Evolutionary conservation across 352 stramenopile genomes (phyloP).

Genomic region (Phytopythium kandeliae): DNA sequence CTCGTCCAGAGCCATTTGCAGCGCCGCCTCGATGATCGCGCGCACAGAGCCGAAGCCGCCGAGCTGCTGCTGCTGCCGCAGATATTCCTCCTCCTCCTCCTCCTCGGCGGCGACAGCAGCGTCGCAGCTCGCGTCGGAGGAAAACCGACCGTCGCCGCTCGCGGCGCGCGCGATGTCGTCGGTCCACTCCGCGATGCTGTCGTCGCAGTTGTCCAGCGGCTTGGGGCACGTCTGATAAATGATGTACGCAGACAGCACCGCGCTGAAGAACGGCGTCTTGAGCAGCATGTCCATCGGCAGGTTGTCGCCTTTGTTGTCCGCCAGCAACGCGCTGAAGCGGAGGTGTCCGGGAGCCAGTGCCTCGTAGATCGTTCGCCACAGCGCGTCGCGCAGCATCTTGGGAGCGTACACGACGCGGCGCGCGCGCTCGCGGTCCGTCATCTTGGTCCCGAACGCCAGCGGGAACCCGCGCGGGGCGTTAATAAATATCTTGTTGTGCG

Average conservation of each 20-base stretch:
- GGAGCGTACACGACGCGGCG: constrained; percentile 51
- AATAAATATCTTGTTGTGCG: constrained; percentile 83
- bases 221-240: constrained; percentile 31
- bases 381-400: constrained; percentile 70
- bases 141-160: constrained; percentile 3
- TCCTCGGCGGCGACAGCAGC: not conserved
- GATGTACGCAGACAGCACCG: constrained; percentile 60
- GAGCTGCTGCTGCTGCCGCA: constrained; percentile 14
- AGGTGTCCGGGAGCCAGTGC: constrained; percentile 45
- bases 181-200: constrained; percentile 11
- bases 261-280: constrained; percentile 51
- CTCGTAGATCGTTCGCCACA: constrained; percentile 69
- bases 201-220: constrained; percentile 12
- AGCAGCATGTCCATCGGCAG: constrained; percentile 61
- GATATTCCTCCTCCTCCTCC: constrained; percentile 6
- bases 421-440: constrained; percentile 33
- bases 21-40: constrained; percentile 46
- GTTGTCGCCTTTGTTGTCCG: constrained; percentile 57
- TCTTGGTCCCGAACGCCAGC: constrained; percentile 36
- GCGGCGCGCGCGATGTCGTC: constrained; percentile 11
- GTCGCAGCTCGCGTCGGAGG: too few species aligned
- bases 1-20: constrained; percentile 58
- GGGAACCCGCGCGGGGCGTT: constrained; percentile 66
- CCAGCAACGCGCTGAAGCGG: constrained; percentile 47
- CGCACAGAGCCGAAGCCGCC: constrained; percentile 32